Base-by-base conservation (phyloP, 225 moss, liverwort and hornwort species). In the Marchantia paleacea region DNA sequence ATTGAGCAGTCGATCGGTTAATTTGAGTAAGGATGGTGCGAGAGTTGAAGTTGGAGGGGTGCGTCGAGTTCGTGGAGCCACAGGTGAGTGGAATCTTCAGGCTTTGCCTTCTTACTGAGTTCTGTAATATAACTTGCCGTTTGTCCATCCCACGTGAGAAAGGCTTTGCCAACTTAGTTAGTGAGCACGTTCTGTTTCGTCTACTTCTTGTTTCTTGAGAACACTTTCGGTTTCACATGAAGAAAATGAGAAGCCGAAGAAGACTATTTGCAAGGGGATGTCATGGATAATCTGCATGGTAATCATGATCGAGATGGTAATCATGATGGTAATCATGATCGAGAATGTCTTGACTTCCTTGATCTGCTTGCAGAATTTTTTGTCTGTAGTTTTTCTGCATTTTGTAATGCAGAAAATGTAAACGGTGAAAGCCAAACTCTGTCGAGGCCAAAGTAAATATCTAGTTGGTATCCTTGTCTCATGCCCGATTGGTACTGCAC, bases 1-100 rank as follows among this genome's bases (percentile, higher is more conserved):
- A 20, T 74, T 14, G 54, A 76, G 47, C 60, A 20, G 6, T 22
- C 9, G 75, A 76, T 31, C 30, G n/a, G 65, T 78, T 53, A 66
- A 82, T 87, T 82, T 75, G 78, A 79, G 76, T 75, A 51, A 81
- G 22, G 85, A 89, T 89, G 89, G 86, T 89, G 75, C 82, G 83
- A 55, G 79, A 89, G 69, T 61, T 89, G 68, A 85, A 82, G 67
- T 74, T 89, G 83, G 60, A 89, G 52, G 89, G 84, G 60, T 81
- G 51, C 68, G 82, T 87, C 53, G 87, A 89, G 11, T 81, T 19
- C 54, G 78, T 86, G 72, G 86, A 89, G 67, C 84, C 89, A 31
- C 89, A 86, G 85, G 88, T 88, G 48, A 63, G 80, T 57, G 30
- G 22, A 57, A 8, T 55, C 3, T 24, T 18, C 67, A 25, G 67